Evolutionary conservation across 2,329 filamentous ascomycete species (phyloP).

Genomic region (Apiospora marii): DNA sequence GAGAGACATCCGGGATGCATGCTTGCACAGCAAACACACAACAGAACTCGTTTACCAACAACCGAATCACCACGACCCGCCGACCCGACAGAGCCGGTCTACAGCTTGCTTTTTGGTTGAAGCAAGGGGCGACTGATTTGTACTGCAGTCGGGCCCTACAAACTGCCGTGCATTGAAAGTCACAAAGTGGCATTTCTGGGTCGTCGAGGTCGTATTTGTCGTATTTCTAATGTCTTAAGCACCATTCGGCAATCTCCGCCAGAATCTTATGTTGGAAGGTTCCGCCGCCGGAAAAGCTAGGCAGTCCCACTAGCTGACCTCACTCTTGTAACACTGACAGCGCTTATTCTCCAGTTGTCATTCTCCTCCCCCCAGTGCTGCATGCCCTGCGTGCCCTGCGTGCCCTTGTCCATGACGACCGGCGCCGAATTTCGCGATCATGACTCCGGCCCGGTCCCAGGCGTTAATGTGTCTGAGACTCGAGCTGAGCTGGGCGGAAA

Average conservation of each 20-base stretch:
- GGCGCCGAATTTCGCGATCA: constrained; percentile 2
- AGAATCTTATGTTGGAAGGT: constrained; percentile 14
- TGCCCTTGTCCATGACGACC: neutral
- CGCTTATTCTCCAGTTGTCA: constrained; percentile 13
- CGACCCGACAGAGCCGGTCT: neutral
- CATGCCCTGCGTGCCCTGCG: too few species aligned
- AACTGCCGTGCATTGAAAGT: neutral
- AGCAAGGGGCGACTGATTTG: neutral
- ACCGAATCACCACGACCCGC: neutral
- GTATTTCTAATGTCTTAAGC: neutral
- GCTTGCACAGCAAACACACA: neutral
- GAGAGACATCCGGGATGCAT: neutral
- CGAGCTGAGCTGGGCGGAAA: neutral
- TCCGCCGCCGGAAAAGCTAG: neutral
- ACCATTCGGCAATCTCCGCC: constrained; percentile 1
- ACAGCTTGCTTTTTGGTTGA: neutral
- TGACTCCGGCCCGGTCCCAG: constrained; percentile 15
- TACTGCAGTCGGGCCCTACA: neutral
- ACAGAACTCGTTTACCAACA: too few species aligned
- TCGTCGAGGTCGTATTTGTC: neutral
- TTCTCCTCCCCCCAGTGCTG: neutral
- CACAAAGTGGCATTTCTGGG: neutral
- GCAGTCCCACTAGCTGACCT: neutral
- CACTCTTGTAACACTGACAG: constrained; percentile 14
- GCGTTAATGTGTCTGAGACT: constrained; percentile 1